A percentile compares a stretch with the other conserved stretches of the same genome.
Evolutionary conservation across 495 filamentous ascomycete species (phyloP).

Genomic region (Lophiotrema nucula): DNA sequence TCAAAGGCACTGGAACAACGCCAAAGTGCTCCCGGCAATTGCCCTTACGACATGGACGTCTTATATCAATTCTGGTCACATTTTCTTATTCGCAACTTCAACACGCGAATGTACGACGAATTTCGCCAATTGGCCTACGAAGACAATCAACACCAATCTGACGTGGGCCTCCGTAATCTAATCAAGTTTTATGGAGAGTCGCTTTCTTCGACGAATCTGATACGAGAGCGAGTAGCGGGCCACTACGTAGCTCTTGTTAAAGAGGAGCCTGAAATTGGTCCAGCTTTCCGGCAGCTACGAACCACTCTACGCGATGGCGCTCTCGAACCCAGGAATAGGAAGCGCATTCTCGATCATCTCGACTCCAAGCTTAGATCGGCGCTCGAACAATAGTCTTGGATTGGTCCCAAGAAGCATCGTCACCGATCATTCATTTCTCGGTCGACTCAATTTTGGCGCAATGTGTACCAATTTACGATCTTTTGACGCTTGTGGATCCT

Average conservation of each 20-base stretch:
- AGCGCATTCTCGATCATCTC: conserved; percentile 50
- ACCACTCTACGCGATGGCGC: conserved; percentile 54
- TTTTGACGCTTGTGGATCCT: background rate
- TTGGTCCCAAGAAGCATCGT: too few species aligned
- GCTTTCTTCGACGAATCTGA: conserved; percentile 50
- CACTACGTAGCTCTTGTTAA: conserved; percentile 57
- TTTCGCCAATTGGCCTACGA: conserved; percentile 70
- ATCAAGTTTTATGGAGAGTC: conserved; percentile 60
- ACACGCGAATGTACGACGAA: conserved; percentile 75
- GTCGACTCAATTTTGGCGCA: conserved; percentile 1
- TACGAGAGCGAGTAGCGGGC: conserved; percentile 51
- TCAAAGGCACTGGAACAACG: conserved; percentile 59
- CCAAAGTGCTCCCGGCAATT: conserved; percentile 49
- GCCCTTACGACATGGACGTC: conserved; percentile 59
- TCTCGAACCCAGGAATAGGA: conserved; percentile 56
- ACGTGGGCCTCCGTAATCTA: conserved; percentile 55
- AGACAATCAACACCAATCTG: conserved; percentile 54
- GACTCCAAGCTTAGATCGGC: conserved; percentile 23
- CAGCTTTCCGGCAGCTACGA: conserved; percentile 52
- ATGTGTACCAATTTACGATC: conserved; percentile 20
- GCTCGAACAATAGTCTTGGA: conserved; percentile 17
- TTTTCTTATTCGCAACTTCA: conserved; percentile 73
- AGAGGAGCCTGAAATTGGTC: conserved; percentile 42
- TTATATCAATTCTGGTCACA: conserved; percentile 80
- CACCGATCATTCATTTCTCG: too few species aligned